Conservation (phyloP, 2,329 filamentous ascomycete species). For the Moelleriella libera region DNA sequence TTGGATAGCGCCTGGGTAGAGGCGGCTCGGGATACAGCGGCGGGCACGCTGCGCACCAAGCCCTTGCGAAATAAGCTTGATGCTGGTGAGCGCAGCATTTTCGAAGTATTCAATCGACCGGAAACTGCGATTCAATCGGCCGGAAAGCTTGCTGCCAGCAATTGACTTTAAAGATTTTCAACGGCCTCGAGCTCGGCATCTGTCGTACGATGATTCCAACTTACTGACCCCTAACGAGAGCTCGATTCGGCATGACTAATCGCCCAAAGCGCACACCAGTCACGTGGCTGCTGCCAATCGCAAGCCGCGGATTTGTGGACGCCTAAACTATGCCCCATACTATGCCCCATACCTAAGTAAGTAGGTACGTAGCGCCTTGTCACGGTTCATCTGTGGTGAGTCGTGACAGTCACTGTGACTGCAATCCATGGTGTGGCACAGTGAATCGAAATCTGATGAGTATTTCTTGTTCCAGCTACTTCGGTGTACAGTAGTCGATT, state of each 20-base stretch:
- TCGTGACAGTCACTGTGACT: too few relatives aligned
- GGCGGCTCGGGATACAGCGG: conserved; percentile 36
- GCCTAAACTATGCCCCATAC: too few relatives aligned
- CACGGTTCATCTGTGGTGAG: too few relatives aligned
- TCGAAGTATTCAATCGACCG: conserved; percentile 11
- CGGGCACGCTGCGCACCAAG: conserved; percentile 27
- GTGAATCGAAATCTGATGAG: too few relatives aligned
- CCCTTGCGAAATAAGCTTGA: conserved; percentile 37
- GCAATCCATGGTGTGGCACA: too few relatives aligned
- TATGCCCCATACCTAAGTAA: too few relatives aligned
- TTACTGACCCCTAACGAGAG: background rate
- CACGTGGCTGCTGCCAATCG: background rate
- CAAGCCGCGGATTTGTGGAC: background rate
- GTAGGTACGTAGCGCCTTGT: too few relatives aligned
- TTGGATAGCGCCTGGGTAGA: conserved; percentile 92
- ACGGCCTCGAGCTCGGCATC: background rate
- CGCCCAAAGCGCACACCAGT: background rate
- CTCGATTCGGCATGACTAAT: background rate
- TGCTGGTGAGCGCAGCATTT: conserved; percentile 41
- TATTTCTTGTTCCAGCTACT: too few relatives aligned
- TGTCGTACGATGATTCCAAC: background rate
- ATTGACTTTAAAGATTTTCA: conserved; percentile 3
- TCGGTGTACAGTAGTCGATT: too few relatives aligned
- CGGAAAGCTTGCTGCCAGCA: conserved; percentile 2
- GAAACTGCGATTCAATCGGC: conserved; percentile 18